These are phyloP conservation scores for Neurospora discreta DNA, from an alignment of 495 filamentous ascomycete genomes.

Conservation along the genomic window DNA sequence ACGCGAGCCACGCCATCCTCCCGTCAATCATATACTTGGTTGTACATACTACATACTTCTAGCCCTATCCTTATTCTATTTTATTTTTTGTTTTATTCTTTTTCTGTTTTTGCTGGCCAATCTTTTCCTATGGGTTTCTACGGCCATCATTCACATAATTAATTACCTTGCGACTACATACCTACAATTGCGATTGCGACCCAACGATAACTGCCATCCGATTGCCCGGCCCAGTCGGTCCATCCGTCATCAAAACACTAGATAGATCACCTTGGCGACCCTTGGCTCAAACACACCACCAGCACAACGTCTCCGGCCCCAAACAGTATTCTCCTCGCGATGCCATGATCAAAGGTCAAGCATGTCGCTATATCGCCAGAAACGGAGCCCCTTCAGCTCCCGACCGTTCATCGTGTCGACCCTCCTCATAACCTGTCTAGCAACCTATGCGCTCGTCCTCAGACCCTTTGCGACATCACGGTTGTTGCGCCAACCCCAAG, in stretches of 20 bases:
- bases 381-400: conserved; percentile 17
- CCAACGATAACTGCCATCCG: background rate
- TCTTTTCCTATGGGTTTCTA: background rate
- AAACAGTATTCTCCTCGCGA: background rate
- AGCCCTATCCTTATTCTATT: background rate
- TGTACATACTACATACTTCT: background rate
- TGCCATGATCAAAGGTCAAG: conserved; percentile 7
- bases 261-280: background rate
- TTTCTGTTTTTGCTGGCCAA: background rate
- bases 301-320: background rate
- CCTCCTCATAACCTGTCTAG: conserved; percentile 25
- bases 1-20: background rate
- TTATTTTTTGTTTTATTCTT: too few relatives aligned
- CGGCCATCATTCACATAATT: background rate
- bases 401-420: conserved; percentile 28
- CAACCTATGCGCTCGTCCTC: conserved; percentile 21
- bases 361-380: conserved; percentile 10
- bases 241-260: background rate
- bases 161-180: background rate
- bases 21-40: background rate
- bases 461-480: background rate
- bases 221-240: background rate
- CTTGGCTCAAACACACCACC: background rate
- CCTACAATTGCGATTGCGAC: background rate
- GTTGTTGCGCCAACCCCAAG: conserved; percentile 4